These are phyloP conservation scores for Eimeria zaria DNA, from an alignment of 169 alveolate species.

Conservation along the genomic window DNA sequence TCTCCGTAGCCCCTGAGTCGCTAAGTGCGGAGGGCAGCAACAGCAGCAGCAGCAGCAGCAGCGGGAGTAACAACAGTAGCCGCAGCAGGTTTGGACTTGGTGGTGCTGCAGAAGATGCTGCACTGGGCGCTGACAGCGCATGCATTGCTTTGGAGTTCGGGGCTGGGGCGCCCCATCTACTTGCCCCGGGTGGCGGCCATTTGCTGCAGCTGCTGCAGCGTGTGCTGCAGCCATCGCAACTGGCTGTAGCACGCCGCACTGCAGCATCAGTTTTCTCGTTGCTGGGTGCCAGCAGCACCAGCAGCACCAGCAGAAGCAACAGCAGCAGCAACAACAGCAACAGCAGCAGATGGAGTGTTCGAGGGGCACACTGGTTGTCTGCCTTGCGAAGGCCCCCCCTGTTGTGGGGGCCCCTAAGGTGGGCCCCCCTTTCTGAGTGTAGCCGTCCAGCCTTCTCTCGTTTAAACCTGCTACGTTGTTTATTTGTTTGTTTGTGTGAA, in stretches of 20 bases:
- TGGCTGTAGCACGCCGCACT: neutral
- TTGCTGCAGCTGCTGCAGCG: conserved; percentile 42
- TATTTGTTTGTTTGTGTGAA: neutral
- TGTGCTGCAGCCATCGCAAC: conserved; percentile 32
- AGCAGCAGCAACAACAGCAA: neutral
- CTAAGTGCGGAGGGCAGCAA: conserved; percentile 7
- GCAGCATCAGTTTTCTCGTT: conserved; percentile 32
- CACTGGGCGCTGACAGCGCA: neutral
- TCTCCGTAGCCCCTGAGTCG: conserved; percentile 34
- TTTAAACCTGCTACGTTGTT: neutral
- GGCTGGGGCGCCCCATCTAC: conserved; percentile 50
- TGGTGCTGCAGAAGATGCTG: neutral
- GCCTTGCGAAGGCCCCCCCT: neutral
- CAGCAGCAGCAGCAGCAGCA: conserved; percentile 17
- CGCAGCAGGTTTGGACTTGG: neutral
- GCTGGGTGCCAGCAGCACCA: neutral
- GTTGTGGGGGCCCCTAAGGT: neutral
- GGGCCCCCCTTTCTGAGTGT: neutral
- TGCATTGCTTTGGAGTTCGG: conserved; percentile 40
- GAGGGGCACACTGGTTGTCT: neutral
- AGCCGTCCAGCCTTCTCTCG: conserved; percentile 34
- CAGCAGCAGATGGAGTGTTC: neutral
- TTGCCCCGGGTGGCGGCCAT: conserved; percentile 41
- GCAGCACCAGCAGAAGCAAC: conserved; percentile 7
- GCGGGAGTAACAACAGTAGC: neutral